A percentile compares a stretch with the other conserved stretches of the same genome.
phyloP scores from a whole-genome alignment of 1,284 basidiomycete genomes.

The Cutaneotrichosporon sp. region DNA sequence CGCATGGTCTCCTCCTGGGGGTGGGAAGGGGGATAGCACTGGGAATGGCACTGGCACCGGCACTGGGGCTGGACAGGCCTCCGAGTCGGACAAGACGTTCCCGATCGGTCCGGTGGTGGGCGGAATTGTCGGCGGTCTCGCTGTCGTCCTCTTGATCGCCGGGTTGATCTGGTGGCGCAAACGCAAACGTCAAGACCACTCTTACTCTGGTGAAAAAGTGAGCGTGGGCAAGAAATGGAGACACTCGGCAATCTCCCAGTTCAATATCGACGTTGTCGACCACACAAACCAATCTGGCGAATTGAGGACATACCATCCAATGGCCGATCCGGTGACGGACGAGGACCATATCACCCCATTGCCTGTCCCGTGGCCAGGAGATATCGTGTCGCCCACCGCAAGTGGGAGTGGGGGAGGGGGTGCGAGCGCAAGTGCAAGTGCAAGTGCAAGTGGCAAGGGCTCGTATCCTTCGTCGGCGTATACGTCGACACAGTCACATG shows the following conservation, averaged over 20 bases:
- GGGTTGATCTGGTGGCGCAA: not conserved
- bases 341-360: not conserved
- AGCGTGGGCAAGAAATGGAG: not conserved
- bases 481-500: not conserved
- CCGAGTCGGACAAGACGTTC: not conserved
- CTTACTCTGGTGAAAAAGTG: not conserved
- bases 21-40: not conserved
- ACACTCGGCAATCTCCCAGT: not conserved
- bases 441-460: too few relatives aligned
- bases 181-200: not conserved
- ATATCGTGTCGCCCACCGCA: not conserved
- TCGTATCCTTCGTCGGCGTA: too few relatives aligned
- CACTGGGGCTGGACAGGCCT: not conserved
- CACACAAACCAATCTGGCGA: not conserved
- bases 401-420: too few relatives aligned
- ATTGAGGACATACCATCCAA: not conserved
- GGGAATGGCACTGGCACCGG: not conserved
- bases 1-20: not conserved
- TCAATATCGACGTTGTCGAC: conserved; percentile 2
- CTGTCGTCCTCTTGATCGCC: not conserved
- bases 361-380: not conserved
- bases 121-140: not conserved
- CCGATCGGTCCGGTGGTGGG: conserved; percentile 2
- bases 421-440: too few relatives aligned
- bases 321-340: not conserved